phyloP scores from a whole-genome alignment of 2,329 filamentous ascomycete species.

The Trichoderma atroviride region DNA sequence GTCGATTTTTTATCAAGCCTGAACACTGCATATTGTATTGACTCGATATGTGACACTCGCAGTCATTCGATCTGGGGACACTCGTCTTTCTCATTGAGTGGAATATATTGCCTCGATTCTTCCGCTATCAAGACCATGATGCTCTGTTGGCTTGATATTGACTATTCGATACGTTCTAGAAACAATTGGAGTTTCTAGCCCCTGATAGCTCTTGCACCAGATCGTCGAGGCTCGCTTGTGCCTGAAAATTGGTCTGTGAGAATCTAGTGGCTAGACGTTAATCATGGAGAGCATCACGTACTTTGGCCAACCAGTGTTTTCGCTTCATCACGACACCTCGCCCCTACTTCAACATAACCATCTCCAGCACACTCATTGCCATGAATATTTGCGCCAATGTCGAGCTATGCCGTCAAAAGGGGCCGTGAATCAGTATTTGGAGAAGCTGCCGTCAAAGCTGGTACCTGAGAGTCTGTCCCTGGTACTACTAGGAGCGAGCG shows the following conservation, averaged over 20 bases:
- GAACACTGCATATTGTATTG: not conserved
- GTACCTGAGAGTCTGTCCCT: not conserved
- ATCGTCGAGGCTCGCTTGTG: slow-evolving; percentile 1
- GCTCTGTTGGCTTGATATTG: not conserved
- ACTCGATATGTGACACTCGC: not conserved
- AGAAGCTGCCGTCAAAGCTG: not conserved
- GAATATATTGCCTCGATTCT: not conserved
- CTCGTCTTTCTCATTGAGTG: not conserved
- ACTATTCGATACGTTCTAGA: not conserved
- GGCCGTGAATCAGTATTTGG: not conserved
- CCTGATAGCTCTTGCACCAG: slow-evolving; percentile 9
- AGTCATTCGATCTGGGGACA: not conserved
- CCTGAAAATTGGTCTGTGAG: slow-evolving; percentile 1
- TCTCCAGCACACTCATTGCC: not conserved
- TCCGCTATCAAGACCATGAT: not conserved
- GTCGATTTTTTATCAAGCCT: not conserved
- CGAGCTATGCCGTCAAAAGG: not conserved
- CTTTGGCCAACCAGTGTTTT: not conserved
- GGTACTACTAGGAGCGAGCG: not conserved
- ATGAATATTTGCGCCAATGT: no score
- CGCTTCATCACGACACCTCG: not conserved
- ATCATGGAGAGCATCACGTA: not conserved
- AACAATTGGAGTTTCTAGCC: not conserved
- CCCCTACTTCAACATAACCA: no score
- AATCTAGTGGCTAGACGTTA: not conserved